Conservation (phyloP, 176 grass and related monocot species). For the Musa schizocarpa region DNA sequence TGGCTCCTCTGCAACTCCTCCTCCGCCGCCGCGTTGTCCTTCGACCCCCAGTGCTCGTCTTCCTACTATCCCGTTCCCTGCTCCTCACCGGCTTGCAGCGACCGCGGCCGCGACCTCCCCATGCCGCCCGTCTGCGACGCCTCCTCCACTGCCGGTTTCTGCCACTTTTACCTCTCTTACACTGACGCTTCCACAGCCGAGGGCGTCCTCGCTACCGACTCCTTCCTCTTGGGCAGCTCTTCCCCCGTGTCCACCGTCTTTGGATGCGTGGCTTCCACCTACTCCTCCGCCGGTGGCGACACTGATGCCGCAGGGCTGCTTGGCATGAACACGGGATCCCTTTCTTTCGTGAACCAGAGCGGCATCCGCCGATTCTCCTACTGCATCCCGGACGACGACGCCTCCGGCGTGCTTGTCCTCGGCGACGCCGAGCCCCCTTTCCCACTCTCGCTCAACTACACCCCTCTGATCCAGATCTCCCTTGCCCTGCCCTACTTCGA, state of each 20-base stretch:
- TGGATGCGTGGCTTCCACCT: slow-evolving; percentile 55
- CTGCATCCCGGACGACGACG: slow-evolving; percentile 47
- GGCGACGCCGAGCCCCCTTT: slow-evolving; percentile 24
- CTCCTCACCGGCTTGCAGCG: slow-evolving; percentile 39
- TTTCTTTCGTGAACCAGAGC: slow-evolving; percentile 76
- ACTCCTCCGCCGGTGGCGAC: slow-evolving; percentile 25
- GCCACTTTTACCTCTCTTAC: slow-evolving; percentile 73
- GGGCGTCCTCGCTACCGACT: slow-evolving; percentile 44
- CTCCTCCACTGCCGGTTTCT: slow-evolving; percentile 14
- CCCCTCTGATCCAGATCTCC: slow-evolving; percentile 52
- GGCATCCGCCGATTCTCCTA: slow-evolving; percentile 52
- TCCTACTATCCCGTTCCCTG: slow-evolving; percentile 38
- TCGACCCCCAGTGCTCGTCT: slow-evolving; percentile 33
- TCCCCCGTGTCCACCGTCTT: slow-evolving; percentile 30
- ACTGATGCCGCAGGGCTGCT: slow-evolving; percentile 33
- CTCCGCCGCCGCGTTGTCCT: background rate
- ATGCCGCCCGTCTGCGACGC: slow-evolving; percentile 40
- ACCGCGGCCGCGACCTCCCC: slow-evolving; percentile 47
- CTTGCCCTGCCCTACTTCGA: slow-evolving; percentile 81
- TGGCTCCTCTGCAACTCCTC: slow-evolving; percentile 66
- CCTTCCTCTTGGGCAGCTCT: slow-evolving; percentile 35
- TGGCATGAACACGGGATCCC: slow-evolving; percentile 67
- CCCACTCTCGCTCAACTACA: slow-evolving; percentile 49
- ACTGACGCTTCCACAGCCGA: slow-evolving; percentile 58
- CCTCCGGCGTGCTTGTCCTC: slow-evolving; percentile 52